Conservation (phyloP, 2,329 filamentous ascomycete species). For the Emergomyces africanus region DNA sequence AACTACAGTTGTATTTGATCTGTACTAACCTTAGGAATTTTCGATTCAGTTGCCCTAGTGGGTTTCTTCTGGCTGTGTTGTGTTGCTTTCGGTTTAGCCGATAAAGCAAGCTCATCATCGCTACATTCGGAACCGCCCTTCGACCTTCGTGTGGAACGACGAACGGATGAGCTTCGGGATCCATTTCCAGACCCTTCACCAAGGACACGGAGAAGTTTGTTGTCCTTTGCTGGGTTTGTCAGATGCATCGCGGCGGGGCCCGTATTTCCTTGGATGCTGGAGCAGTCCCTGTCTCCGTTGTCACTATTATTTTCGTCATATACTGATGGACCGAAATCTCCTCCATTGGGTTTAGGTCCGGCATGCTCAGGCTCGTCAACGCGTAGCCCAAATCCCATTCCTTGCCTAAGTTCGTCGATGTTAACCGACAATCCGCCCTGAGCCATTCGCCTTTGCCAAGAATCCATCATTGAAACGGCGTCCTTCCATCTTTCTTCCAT, state of each 20-base stretch:
- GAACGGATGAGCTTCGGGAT: neutral
- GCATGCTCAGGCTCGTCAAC: constrained; percentile 14
- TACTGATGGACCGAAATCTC: neutral
- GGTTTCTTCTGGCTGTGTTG: constrained; percentile 19
- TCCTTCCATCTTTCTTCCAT: constrained; percentile 90
- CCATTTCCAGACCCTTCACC: constrained; percentile 7
- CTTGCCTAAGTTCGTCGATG: constrained; percentile 30
- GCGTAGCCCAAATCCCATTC: constrained; percentile 30
- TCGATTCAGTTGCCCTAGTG: constrained; percentile 17
- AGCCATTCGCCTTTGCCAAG: constrained; percentile 71
- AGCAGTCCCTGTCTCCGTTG: constrained; percentile 7
- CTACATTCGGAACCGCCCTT: constrained; percentile 10
- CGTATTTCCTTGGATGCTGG: constrained; percentile 9
- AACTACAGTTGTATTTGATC: neutral
- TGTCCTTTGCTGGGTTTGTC: neutral
- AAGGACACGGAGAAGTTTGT: neutral
- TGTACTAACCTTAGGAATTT: constrained; percentile 19
- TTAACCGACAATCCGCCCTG: constrained; percentile 30
- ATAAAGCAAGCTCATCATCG: constrained; percentile 22
- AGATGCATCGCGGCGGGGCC: constrained; percentile 2
- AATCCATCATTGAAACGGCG: constrained; percentile 78
- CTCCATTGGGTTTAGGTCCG: constrained; percentile 11
- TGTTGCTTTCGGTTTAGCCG: constrained; percentile 22
- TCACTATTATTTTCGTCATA: constrained; percentile 18
- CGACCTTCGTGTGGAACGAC: neutral